Evolutionary conservation across 2,329 filamentous ascomycete genomes (phyloP), one percentile per base, ranked within the genome.

Genomic region (Ilyonectria mors-panacis): DNA sequence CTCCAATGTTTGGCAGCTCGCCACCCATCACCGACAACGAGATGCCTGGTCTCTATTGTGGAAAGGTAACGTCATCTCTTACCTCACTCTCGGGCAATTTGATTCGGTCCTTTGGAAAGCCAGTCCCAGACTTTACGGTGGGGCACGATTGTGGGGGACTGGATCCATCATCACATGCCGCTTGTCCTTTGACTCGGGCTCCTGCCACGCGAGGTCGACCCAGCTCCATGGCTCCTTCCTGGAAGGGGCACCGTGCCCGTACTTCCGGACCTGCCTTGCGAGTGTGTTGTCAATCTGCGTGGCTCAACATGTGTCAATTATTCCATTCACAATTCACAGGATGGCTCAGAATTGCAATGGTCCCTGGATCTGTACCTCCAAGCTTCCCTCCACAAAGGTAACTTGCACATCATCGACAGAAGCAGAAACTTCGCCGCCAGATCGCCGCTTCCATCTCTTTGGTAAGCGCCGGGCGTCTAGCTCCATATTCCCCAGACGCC

Each of bases 131-230:
- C 33, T 37, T 54, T 42, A 28, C 15, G 37, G 59, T 47, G 58
- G 54, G 37, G 45, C 64, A 33, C 8, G 30, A 50, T 28, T 62
- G 51, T 44, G 63, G 58, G 66, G 64, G 45, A 51, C 66, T 42
- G 60, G 60, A 35, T 61, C 61, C 62, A 72, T 75, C 66, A 67
- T 74, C 70, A 74, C 72, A 74, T 74, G 72, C 48, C 26, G 37
- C 39, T 30, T 37, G 53, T 44, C 48, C 54, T 13, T 42, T 23
- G 21, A 30, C 8, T 44, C 37, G 35, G n/a, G 23, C 19, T 35
- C 33, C 45, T 56, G 21, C 42, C 55, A 45, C 42, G 39, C 6
- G 17, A 19, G 13, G 61, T 55, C 45, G 45, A 39, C 19, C 57
- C 51, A 59, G 59, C 30, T 39, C 55, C 65, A 60, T 70, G 53